Conservation (phyloP, 192 early-diverging fungal genomes). For the Gonapodya sp. region DNA sequence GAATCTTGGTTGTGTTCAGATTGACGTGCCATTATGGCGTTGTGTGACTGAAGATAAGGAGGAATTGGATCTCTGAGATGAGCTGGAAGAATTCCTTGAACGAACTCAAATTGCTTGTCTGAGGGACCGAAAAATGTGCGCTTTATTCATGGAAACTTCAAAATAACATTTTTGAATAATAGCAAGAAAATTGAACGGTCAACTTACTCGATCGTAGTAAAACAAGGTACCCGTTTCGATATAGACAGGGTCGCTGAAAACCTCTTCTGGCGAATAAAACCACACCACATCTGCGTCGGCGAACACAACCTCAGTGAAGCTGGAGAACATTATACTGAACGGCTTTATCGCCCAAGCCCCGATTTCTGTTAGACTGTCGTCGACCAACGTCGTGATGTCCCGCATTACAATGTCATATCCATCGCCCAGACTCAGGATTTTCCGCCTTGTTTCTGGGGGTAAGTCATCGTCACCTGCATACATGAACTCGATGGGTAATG, state of each 20-base stretch:
- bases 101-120: not conserved
- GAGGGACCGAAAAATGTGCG: not conserved
- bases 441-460: not conserved
- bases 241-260: constrained; percentile 41
- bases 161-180: no score
- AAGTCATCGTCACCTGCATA: not conserved
- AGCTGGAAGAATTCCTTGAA: not conserved
- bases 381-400: constrained; percentile 26
- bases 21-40: not conserved
- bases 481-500: not conserved
- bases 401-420: not conserved
- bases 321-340: constrained; percentile 49
- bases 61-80: not conserved
- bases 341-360: constrained; percentile 59
- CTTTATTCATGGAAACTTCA: not conserved
- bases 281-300: constrained; percentile 64
- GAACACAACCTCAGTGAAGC: constrained; percentile 51
- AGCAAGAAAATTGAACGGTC: no score
- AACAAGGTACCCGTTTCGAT: constrained; percentile 42
- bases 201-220: constrained; percentile 41
- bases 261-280: constrained; percentile 40
- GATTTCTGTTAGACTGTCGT: constrained; percentile 28
- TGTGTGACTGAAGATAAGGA: not conserved
- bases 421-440: not conserved
- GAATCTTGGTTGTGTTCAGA: constrained; percentile 2